Conservation (phyloP, 2,329 filamentous ascomycete genomes). For the Aureobasidium uvarum region DNA sequence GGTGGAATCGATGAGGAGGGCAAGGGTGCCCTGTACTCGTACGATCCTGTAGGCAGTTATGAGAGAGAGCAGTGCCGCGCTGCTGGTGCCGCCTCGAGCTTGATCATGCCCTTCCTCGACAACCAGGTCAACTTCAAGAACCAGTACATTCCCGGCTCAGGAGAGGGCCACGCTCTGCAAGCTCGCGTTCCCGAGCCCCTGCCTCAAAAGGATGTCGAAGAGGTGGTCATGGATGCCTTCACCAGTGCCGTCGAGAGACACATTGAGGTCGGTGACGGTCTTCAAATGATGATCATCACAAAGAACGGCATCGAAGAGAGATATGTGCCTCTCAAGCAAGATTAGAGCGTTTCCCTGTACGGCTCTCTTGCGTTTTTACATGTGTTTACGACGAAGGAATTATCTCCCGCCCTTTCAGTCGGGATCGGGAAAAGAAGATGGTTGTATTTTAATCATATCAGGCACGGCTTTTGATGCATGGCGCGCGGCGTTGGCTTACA, state of each 20-base stretch:
- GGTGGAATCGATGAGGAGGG: slow-evolving; percentile 94
- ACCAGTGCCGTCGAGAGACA: slow-evolving; percentile 97
- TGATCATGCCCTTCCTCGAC: slow-evolving; percentile 99
- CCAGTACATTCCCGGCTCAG: slow-evolving; percentile 86
- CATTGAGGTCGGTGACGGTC: slow-evolving; percentile 89
- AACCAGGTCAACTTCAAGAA: slow-evolving; percentile 99
- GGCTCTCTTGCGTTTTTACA: slow-evolving; percentile 12
- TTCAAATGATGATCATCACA: slow-evolving; percentile 95
- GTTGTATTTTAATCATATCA: slow-evolving; percentile 22
- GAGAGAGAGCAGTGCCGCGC: slow-evolving; percentile 95
- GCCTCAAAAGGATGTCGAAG: slow-evolving; percentile 70
- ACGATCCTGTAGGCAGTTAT: slow-evolving; percentile 97
- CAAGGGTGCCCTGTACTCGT: slow-evolving; percentile 90
- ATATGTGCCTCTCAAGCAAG: slow-evolving; percentile 81
- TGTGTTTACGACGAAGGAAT: slow-evolving; percentile 23
- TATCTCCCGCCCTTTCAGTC: neutral
- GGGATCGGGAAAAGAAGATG: neutral
- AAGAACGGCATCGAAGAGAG: slow-evolving; percentile 84
- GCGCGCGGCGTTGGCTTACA: slow-evolving; percentile 28
- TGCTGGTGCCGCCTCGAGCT: slow-evolving; percentile 75
- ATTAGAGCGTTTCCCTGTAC: slow-evolving; percentile 49
- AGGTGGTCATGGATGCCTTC: slow-evolving; percentile 93
- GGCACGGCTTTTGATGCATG: slow-evolving; percentile 27
- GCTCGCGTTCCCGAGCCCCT: slow-evolving; percentile 68
- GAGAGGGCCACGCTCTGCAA: slow-evolving; percentile 75